These are phyloP conservation scores for Dysphania ambrosioides DNA, from an alignment of 148 eudicot genomes.

Conservation along the genomic window DNA sequence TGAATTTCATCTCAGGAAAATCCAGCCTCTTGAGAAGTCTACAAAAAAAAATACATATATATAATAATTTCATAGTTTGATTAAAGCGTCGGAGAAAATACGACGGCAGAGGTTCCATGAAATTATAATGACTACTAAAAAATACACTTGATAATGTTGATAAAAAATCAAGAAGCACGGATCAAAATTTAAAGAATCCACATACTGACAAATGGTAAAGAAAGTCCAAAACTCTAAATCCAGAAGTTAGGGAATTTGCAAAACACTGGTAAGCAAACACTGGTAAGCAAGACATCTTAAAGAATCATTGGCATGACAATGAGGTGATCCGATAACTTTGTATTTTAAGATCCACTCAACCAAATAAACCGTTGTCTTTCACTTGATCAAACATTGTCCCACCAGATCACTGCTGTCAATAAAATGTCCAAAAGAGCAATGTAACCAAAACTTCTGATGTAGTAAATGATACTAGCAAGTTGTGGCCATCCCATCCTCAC, in stretches of 20 bases:
- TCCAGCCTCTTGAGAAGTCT: constrained; percentile 91
- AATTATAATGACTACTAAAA: neutral
- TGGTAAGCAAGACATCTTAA: neutral
- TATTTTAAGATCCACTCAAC: neutral
- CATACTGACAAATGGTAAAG: no score
- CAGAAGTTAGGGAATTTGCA: no score
- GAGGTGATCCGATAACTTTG: neutral
- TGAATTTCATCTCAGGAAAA: constrained; percentile 79
- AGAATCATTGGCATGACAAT: neutral
- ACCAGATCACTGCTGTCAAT: neutral
- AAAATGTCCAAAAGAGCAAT: neutral
- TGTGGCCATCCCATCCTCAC: no score
- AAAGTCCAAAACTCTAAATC: no score
- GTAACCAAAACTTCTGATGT: no score
- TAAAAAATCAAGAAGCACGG: no score
- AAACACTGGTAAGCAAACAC: no score
- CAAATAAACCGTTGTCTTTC: neutral
- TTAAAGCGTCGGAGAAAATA: neutral
- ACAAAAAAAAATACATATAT: constrained; percentile 21
- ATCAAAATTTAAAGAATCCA: no score
- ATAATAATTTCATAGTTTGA: neutral
- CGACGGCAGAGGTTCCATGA: neutral
- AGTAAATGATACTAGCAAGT: no score
- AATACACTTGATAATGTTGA: no score
- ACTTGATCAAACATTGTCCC: neutral